These are phyloP conservation scores for Neurospora sp. DNA, from an alignment of 2,329 filamentous ascomycete species.

Conservation along the genomic window DNA sequence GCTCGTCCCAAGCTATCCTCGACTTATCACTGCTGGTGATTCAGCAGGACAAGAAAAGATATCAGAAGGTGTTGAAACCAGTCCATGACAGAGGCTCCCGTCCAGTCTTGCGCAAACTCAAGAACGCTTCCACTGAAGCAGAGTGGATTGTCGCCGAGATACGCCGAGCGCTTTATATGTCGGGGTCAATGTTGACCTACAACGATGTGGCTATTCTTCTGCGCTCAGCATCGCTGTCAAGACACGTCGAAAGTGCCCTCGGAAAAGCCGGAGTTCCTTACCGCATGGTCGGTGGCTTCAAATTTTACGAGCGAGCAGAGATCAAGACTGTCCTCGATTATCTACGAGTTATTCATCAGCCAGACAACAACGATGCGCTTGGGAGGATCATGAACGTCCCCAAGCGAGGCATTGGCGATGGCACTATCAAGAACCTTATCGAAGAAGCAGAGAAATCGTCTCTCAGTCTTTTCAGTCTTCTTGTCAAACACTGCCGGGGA, in stretches of 20 bases:
- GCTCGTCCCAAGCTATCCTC: slow-evolving; percentile 80
- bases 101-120: slow-evolving; percentile 71
- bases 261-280: slow-evolving; percentile 78
- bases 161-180: slow-evolving; percentile 57
- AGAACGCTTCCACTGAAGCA: slow-evolving; percentile 62
- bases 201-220: slow-evolving; percentile 80
- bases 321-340: slow-evolving; percentile 86
- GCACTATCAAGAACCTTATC: slow-evolving; percentile 62
- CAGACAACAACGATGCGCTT: slow-evolving; percentile 78
- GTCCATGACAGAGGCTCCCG: slow-evolving; percentile 71
- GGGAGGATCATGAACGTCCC: slow-evolving; percentile 79
- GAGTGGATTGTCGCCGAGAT: slow-evolving; percentile 86
- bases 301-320: slow-evolving; percentile 87
- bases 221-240: slow-evolving; percentile 72
- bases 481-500: slow-evolving; percentile 46
- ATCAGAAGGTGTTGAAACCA: slow-evolving; percentile 68
- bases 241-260: slow-evolving; percentile 75
- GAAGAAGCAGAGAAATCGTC: slow-evolving; percentile 65
- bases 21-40: slow-evolving; percentile 75
- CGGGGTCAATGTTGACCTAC: slow-evolving; percentile 60
- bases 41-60: slow-evolving; percentile 75
- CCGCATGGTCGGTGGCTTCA: slow-evolving; percentile 80
- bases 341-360: slow-evolving; percentile 72
- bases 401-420: slow-evolving; percentile 69
- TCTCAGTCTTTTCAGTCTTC: slow-evolving; percentile 65